Conservation (phyloP, 202 grass and related monocot species). For the Setaria italica region DNA sequence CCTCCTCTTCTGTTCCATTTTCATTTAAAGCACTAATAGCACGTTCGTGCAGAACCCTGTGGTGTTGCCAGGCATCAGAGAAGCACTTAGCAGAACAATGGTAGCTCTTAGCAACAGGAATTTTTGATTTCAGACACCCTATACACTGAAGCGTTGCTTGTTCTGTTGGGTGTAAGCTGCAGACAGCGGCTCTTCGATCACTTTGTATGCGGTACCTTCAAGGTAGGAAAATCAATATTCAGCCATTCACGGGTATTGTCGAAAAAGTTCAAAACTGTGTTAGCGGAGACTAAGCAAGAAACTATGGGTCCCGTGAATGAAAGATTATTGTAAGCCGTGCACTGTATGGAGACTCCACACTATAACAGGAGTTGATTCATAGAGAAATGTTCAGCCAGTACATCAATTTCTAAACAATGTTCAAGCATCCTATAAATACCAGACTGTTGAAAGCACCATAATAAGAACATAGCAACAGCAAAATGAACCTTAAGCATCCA, state of each 20-base stretch:
- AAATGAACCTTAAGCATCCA: not conserved
- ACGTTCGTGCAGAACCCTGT: constrained; percentile 75
- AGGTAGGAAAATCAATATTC: constrained; percentile 29
- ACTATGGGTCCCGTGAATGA: not conserved
- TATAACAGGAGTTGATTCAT: not conserved
- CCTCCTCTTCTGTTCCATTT: constrained; percentile 76
- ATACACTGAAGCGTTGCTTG: constrained; percentile 82
- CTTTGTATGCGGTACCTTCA: constrained; percentile 85
- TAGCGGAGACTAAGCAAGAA: not conserved
- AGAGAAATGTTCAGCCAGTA: not conserved
- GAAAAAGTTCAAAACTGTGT: constrained; percentile 11
- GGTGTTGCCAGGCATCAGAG: constrained; percentile 86
- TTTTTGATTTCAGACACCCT: constrained; percentile 85
- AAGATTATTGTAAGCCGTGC: constrained; percentile 2
- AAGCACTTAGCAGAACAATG: constrained; percentile 87
- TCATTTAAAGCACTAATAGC: constrained; percentile 69
- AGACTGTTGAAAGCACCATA: not conserved
- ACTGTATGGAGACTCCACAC: not conserved
- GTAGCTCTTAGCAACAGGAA: constrained; percentile 81
- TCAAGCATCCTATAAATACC: not conserved
- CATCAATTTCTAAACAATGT: not conserved
- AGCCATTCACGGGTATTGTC: not conserved
- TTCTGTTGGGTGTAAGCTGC: constrained; percentile 87
- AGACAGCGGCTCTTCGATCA: constrained; percentile 69
- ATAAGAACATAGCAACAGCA: not conserved